Conservation (phyloP, 176 grass and related monocot genomes). For the Zea luxurians region DNA sequence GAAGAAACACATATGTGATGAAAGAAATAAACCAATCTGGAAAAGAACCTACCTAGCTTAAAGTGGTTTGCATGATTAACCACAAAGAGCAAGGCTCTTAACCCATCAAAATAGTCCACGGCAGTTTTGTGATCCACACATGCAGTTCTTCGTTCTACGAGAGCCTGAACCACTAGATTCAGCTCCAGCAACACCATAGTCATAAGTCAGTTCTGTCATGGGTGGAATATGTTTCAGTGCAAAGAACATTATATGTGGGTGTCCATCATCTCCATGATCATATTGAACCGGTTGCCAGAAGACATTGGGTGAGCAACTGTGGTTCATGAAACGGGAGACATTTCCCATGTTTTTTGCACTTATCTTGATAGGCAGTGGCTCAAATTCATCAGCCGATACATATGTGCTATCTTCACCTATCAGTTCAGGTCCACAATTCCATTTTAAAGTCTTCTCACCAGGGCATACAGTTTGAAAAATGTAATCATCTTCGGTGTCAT, state of each 20-base stretch:
- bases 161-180: slow-evolving; percentile 34
- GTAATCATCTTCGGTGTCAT: slow-evolving; percentile 60
- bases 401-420: slow-evolving; percentile 42
- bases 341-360: slow-evolving; percentile 69
- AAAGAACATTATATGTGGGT: slow-evolving; percentile 73
- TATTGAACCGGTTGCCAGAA: slow-evolving; percentile 77
- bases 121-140: slow-evolving; percentile 63
- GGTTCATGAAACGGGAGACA: slow-evolving; percentile 78
- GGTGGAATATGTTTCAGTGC: slow-evolving; percentile 76
- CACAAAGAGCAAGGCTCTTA: slow-evolving; percentile 21
- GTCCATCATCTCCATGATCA: slow-evolving; percentile 59
- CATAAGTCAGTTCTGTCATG: slow-evolving; percentile 77
- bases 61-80: slow-evolving; percentile 31
- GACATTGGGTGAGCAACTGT: slow-evolving; percentile 83
- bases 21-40: slow-evolving; percentile 25
- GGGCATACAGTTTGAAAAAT: slow-evolving; percentile 59
- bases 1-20: background rate
- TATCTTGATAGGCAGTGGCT: slow-evolving; percentile 58
- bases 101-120: slow-evolving; percentile 53
- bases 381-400: slow-evolving; percentile 46
- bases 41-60: slow-evolving; percentile 32
- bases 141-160: slow-evolving; percentile 53
- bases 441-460: slow-evolving; percentile 69
- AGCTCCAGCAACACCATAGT: slow-evolving; percentile 53
- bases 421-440: slow-evolving; percentile 67